phyloP scores from a whole-genome alignment of 495 filamentous ascomycete species.

The Aspergillus egyptiacus region DNA sequence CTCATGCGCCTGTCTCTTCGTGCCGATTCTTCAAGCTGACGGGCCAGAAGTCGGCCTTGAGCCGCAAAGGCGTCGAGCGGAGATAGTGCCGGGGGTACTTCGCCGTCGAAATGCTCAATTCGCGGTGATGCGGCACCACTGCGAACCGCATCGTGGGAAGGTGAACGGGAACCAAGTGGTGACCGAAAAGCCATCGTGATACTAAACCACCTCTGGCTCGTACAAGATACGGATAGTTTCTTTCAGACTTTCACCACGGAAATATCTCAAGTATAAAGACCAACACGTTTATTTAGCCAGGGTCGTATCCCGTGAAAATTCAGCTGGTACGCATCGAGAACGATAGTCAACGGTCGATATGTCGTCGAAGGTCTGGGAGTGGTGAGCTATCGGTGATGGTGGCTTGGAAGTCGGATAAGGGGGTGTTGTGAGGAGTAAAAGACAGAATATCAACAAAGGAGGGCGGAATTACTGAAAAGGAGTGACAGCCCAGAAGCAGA shows the following conservation, averaged over 20 bases:
- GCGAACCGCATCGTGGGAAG: conserved; percentile 52
- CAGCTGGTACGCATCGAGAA: conserved; percentile 20
- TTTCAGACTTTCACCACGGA: conserved; percentile 1
- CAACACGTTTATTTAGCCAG: conserved; percentile 11
- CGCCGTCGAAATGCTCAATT: conserved; percentile 69
- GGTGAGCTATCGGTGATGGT: conserved; percentile 6
- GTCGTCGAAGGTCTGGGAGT: background rate
- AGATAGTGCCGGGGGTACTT: conserved; percentile 84
- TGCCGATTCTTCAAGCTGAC: conserved; percentile 71
- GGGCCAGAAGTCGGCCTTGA: conserved; percentile 81
- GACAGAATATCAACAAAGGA: background rate
- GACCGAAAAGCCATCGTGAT: conserved; percentile 50
- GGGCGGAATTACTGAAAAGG: conserved; percentile 27
- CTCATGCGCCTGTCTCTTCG: conserved; percentile 69
- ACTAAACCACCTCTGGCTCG: conserved; percentile 4
- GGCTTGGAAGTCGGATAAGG: conserved; percentile 10
- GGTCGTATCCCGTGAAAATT: conserved; percentile 6
- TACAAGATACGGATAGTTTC: background rate
- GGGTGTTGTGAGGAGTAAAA: background rate
- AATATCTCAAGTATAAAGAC: background rate
- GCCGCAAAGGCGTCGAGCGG: conserved; percentile 91
- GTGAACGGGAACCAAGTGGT: conserved; percentile 56
- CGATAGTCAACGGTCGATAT: background rate
- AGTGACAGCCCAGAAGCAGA: conserved; percentile 33
- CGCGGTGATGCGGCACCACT: conserved; percentile 58